Evolutionary conservation across 2,329 filamentous ascomycete species (phyloP).

Genomic region (Calycina herbarum): DNA sequence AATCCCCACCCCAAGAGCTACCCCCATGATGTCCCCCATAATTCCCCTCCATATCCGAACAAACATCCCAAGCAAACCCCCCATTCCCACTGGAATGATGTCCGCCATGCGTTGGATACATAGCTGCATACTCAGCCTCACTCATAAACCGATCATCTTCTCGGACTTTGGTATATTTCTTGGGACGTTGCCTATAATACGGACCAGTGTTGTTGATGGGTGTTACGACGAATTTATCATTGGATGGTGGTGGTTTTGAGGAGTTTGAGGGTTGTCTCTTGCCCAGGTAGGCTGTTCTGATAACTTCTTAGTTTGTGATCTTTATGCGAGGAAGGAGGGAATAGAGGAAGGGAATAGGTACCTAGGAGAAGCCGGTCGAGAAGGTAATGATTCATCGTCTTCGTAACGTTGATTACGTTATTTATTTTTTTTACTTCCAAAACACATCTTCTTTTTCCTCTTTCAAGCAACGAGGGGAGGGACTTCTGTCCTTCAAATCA

Average conservation of each 20-base stretch:
- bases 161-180: too few relatives aligned
- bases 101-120: neutral
- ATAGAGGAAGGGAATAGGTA: neutral
- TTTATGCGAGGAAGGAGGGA: too few relatives aligned
- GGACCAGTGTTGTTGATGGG: too few relatives aligned
- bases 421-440: neutral
- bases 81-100: neutral
- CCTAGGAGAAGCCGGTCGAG: neutral
- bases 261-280: too few relatives aligned
- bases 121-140: too few relatives aligned
- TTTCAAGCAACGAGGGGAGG: neutral
- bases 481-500: neutral
- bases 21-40: neutral
- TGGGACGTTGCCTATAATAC: neutral
- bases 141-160: too few relatives aligned
- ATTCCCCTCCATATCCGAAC: neutral
- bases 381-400: neutral
- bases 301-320: too few relatives aligned
- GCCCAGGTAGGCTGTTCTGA: too few relatives aligned
- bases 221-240: too few relatives aligned
- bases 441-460: neutral
- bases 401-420: neutral
- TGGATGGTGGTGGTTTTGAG: too few relatives aligned
- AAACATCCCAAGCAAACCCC: neutral
- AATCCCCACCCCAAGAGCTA: neutral